phyloP scores from a whole-genome alignment of 495 filamentous ascomycete species.

The Friedmanniomyces endolithicus region DNA sequence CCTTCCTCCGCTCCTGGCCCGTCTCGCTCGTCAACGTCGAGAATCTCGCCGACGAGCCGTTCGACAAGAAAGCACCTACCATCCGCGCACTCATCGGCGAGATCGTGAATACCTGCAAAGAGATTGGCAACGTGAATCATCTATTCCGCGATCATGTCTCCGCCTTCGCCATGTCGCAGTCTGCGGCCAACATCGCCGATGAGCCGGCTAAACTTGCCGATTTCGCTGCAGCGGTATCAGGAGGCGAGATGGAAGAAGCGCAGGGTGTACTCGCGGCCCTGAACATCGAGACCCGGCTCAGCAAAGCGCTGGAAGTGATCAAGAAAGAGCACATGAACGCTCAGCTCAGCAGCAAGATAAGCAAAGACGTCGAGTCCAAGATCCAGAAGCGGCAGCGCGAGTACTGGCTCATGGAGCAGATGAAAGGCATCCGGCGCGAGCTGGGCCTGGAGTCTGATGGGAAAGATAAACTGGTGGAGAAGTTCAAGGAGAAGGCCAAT shows the following conservation, averaged over 20 bases:
- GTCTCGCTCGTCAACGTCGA: conserved; percentile 92
- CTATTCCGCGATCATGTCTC: conserved; percentile 98
- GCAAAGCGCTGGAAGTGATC: conserved; percentile 77
- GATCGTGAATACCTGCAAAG: conserved; percentile 96
- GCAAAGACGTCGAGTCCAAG: conserved; percentile 93
- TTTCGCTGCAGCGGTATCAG: conserved; percentile 89
- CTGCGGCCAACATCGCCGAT: conserved; percentile 82
- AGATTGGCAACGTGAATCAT: conserved; percentile 82
- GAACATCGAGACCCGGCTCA: conserved; percentile 78
- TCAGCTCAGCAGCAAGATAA: conserved; percentile 91
- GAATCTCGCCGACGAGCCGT: conserved; percentile 75
- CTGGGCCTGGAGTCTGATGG: conserved; percentile 94
- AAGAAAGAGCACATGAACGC: conserved; percentile 99
- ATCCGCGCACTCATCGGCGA: conserved; percentile 89
- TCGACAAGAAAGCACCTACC: conserved; percentile 74
- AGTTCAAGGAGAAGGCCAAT: conserved; percentile 86
- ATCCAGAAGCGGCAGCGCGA: conserved; percentile 97
- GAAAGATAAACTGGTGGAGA: conserved; percentile 94
- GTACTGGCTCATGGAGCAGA: conserved; percentile 98
- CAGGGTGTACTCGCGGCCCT: conserved; percentile 86
- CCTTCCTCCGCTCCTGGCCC: conserved; percentile 78
- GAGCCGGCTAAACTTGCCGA: conserved; percentile 92
- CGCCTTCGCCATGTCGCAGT: conserved; percentile 90
- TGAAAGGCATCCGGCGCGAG: conserved; percentile 97
- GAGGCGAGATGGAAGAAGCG: conserved; percentile 78